phyloP scores from a whole-genome alignment of 2,329 filamentous ascomycete genomes.

The Penicillium sp. region DNA sequence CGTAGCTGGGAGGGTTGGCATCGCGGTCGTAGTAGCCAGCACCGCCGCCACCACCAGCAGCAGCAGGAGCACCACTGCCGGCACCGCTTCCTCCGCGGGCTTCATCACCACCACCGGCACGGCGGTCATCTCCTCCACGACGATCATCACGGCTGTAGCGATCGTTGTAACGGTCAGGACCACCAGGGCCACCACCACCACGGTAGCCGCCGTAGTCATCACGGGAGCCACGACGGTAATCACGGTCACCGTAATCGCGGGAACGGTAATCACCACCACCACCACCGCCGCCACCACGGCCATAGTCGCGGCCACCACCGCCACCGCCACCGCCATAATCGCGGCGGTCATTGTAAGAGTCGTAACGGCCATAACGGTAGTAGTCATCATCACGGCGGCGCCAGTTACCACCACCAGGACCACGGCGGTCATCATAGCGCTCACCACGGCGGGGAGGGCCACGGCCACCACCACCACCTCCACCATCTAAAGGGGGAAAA shows the following conservation, averaged over 20 bases:
- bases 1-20: slow-evolving; percentile 50
- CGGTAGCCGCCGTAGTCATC: slow-evolving; percentile 40
- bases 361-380: slow-evolving; percentile 44
- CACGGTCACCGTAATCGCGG: slow-evolving; percentile 44
- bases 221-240: slow-evolving; percentile 45
- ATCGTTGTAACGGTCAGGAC: slow-evolving; percentile 46
- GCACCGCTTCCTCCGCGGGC: slow-evolving; percentile 14
- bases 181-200: slow-evolving; percentile 13
- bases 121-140: slow-evolving; percentile 43
- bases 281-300: slow-evolving; percentile 46
- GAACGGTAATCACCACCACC: slow-evolving; percentile 39
- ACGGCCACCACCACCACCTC: slow-evolving; percentile 29
- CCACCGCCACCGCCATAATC: slow-evolving; percentile 61
- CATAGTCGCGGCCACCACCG: slow-evolving; percentile 47
- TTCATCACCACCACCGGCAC: slow-evolving; percentile 42
- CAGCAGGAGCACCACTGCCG: slow-evolving; percentile 33
- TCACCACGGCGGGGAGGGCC: slow-evolving; percentile 48
- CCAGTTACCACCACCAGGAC: slow-evolving; percentile 52
- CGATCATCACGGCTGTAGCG: slow-evolving; percentile 47
- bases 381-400: slow-evolving; percentile 47
- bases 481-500: slow-evolving; percentile 11
- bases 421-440: slow-evolving; percentile 56
- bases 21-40: slow-evolving; percentile 56
- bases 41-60: slow-evolving; percentile 30
- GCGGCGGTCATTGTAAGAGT: slow-evolving; percentile 54